phyloP scores from a whole-genome alignment of 2,329 filamentous ascomycete genomes.

The Alternaria sp. region DNA sequence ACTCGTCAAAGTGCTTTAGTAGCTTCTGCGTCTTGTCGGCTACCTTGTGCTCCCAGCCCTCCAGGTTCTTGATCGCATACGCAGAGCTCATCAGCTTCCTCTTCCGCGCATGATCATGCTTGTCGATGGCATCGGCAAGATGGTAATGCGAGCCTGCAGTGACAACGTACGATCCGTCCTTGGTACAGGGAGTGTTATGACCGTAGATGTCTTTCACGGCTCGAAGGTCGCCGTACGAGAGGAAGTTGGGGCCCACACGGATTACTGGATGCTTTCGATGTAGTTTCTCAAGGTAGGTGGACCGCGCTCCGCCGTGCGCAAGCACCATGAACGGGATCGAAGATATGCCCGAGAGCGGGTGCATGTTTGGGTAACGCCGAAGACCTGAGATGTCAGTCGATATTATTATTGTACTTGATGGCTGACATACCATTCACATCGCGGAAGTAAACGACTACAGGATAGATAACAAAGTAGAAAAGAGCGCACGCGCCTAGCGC shows the following conservation, averaged over 20 bases:
- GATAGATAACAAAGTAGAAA: constrained; percentile 50
- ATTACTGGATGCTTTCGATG: constrained; percentile 57
- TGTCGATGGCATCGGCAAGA: constrained; percentile 61
- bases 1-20: constrained; percentile 53
- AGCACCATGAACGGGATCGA: constrained; percentile 57
- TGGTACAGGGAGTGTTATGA: constrained; percentile 59
- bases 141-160: constrained; percentile 59
- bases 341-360: constrained; percentile 55
- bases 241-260: constrained; percentile 39
- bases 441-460: constrained; percentile 53
- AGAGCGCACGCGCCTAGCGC: constrained; percentile 32
- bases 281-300: constrained; percentile 51
- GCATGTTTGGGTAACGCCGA: constrained; percentile 58
- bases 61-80: constrained; percentile 3
- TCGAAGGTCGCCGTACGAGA: constrained; percentile 41
- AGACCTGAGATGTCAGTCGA: constrained; percentile 37
- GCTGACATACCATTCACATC: constrained; percentile 50
- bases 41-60: constrained; percentile 59
- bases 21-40: constrained; percentile 58
- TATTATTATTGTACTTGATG: background rate
- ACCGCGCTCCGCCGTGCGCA: constrained; percentile 54
- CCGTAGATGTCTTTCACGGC: constrained; percentile 60
- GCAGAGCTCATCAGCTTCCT: constrained; percentile 48
- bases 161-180: constrained; percentile 57
- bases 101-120: constrained; percentile 60